Percentiles rank a stretch among this genome's conserved stretches.
phyloP scores from a whole-genome alignment of 345 rosid genomes.

The Euphorbia peplus region DNA sequence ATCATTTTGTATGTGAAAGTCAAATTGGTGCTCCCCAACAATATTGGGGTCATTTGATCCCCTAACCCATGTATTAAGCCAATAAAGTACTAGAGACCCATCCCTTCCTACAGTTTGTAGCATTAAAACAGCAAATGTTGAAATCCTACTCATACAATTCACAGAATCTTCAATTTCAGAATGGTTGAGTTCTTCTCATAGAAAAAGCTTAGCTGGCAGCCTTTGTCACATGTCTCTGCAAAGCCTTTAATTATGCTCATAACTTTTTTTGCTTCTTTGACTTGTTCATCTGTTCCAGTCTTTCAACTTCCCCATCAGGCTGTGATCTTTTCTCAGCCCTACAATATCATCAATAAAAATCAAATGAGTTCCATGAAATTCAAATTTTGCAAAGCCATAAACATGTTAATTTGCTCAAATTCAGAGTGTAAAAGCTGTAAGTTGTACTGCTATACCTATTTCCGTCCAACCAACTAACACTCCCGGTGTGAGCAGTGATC shows the following conservation, averaged over 20 bases:
- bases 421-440: conserved; percentile 18
- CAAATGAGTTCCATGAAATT: neutral
- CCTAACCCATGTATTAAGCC: no score
- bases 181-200: no score
- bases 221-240: no score
- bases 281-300: conserved; percentile 26
- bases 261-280: conserved; percentile 37
- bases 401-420: neutral
- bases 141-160: no score
- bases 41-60: no score
- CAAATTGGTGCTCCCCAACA: no score
- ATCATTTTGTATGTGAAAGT: no score
- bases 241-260: conserved; percentile 26
- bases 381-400: conserved; percentile 2
- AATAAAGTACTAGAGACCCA: no score
- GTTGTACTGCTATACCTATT: conserved; percentile 23
- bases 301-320: conserved; percentile 27
- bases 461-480: conserved; percentile 55
- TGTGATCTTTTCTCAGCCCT: conserved; percentile 35
- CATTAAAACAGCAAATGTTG: no score
- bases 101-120: no score
- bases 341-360: conserved; percentile 19
- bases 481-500: conserved; percentile 53
- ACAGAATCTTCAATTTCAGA: no score
- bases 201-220: no score